Percentiles rank a stretch among this genome's conserved stretches.
phyloP scores from a whole-genome alignment of 192 early-diverging fungal species.

The Irineochytrium annulatum region DNA sequence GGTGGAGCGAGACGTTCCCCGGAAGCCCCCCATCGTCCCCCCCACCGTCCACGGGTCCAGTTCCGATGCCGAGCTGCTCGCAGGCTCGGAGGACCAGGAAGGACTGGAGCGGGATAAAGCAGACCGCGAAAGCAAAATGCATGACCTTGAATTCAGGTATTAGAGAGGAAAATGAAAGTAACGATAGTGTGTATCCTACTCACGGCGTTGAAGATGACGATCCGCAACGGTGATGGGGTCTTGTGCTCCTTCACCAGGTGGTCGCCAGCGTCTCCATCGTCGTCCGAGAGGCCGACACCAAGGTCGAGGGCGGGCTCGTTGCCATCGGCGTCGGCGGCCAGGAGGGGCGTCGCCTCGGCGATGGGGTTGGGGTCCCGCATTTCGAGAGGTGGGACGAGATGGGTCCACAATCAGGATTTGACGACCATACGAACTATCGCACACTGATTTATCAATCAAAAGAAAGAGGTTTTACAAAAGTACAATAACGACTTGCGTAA shows the following conservation, averaged over 20 bases:
- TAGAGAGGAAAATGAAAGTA: conserved; percentile 9
- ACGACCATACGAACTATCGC: too few species aligned
- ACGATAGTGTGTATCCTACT: background rate
- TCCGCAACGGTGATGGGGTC: too few species aligned
- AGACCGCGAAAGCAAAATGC: background rate
- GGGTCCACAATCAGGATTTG: too few species aligned
- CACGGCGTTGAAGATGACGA: background rate
- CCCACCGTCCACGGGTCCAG: background rate
- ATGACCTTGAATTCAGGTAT: background rate
- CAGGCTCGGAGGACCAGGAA: background rate
- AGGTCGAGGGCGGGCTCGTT: background rate
- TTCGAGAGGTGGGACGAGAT: too few species aligned
- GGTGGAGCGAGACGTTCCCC: background rate
- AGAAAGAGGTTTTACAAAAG: too few species aligned
- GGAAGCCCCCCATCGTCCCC: background rate
- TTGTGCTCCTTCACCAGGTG: background rate
- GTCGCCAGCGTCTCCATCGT: background rate
- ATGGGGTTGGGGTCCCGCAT: too few species aligned
- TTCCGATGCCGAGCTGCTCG: background rate
- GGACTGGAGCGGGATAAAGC: background rate
- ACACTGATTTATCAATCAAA: too few species aligned
- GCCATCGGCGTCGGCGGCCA: background rate
- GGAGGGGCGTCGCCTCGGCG: too few species aligned
- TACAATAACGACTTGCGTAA: too few species aligned
- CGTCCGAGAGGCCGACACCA: background rate